These are phyloP conservation scores for Penicillium sp. DNA, from an alignment of 2,329 filamentous ascomycete genomes.

Conservation along the genomic window DNA sequence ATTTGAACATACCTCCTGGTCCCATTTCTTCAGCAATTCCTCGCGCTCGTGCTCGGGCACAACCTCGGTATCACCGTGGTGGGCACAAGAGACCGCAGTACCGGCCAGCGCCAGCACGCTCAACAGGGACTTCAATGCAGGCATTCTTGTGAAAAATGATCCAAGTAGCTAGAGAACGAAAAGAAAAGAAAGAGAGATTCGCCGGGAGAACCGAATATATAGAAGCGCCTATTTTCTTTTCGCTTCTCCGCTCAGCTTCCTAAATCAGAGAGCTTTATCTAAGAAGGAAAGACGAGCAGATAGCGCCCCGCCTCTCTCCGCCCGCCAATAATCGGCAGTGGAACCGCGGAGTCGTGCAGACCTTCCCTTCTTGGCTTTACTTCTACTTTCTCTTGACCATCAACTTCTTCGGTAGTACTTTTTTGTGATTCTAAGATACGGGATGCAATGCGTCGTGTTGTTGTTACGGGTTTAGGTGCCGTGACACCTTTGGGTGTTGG, in stretches of 20 bases:
- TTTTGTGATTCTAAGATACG: not conserved
- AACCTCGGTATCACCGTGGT: conserved; percentile 43
- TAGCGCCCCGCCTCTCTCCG: conserved; percentile 19
- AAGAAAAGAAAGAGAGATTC: conserved; percentile 2
- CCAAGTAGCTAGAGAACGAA: not conserved
- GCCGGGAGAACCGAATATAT: not conserved
- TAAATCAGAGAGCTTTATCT: conserved; percentile 16
- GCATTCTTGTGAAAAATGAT: conserved; percentile 22
- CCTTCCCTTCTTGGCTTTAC: conserved; percentile 38
- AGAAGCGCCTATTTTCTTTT: not conserved
- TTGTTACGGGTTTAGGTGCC: conserved; percentile 80
- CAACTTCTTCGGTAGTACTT: not conserved
- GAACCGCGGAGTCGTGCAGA: conserved; percentile 31
- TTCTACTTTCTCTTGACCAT: conserved; percentile 2
- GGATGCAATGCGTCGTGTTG: conserved; percentile 62
- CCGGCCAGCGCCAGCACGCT: conserved; percentile 35
- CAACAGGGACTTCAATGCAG: conserved; percentile 30
- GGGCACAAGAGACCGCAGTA: conserved; percentile 36
- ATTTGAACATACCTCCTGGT: conserved; percentile 41
- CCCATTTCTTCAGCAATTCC: conserved; percentile 49
- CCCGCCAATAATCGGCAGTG: conserved; percentile 7
- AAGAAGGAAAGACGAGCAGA: conserved; percentile 25
- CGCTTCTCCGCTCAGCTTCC: conserved; percentile 18
- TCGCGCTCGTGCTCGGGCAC: conserved; percentile 41
- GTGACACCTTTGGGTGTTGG: conserved; percentile 81